Base-by-base conservation (phyloP, 2,329 filamentous ascomycete species). In the Colletotrichum tabaci region DNA sequence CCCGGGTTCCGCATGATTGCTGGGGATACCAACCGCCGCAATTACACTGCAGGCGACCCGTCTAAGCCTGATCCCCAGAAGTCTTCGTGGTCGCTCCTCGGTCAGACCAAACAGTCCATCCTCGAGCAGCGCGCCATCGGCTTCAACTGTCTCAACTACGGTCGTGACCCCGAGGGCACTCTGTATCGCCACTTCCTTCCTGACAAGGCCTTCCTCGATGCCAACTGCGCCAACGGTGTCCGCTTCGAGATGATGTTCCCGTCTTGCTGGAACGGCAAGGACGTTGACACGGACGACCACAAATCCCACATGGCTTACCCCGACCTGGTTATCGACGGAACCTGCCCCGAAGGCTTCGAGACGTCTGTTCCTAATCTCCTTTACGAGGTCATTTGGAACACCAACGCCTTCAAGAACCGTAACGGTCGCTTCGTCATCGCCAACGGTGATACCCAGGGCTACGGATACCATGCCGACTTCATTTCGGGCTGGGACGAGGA, bases 71-170 rank as follows among this genome's bases (percentile, higher is more conserved):
- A 92, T 74, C 86, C 89, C 3, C 83, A 84, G 72, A 94, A 94
- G 82, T 94, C 93, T 15, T 74, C 82, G 30, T 98, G 95, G 95
- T 82, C 82, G 30, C 79, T 82, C 2, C 84, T 90, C 6, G 89
- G 92, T 71, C 88, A 89, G 77, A 92, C 91, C 13, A 82, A 79
- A 57, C 95, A 97, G 84, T 81, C 82, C 18, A 89, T 91, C 63
- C 88, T 98, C 47, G 84, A 84, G 61, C 93, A 97, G 85, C 94
- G 95, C 73, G 94, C 95, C 12, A 77, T 98, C 38, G 96, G 96
- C 4, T 98, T 98, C 89, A 98, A 98, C 87, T 98, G 96, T 83
- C 84, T 99, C 72, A 92, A 98, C 88, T 98, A 98, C 79, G 77
- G 76, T 42, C 85, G 82, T 30, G 77, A 81, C 0, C 85, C 93